A percentile compares a stretch with the other conserved stretches of the same genome.
phyloP scores from a whole-genome alignment of 345 rosid species.

The Barbarea vulgaris region DNA sequence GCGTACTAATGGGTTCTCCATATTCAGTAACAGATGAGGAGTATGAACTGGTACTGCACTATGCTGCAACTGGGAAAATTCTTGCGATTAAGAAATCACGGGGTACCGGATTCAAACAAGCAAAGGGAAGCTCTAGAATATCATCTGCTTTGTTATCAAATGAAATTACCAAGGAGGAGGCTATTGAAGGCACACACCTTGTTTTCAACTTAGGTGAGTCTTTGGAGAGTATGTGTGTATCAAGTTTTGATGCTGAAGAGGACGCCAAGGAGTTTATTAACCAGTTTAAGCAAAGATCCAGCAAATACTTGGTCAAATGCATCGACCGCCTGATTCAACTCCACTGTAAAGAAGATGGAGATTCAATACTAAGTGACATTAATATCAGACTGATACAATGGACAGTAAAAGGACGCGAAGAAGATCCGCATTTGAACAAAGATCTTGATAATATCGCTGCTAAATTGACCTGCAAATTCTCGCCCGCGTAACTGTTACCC shows the following conservation, averaged over 20 bases:
- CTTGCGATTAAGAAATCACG: slow-evolving; percentile 27
- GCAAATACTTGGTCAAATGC: slow-evolving; percentile 64
- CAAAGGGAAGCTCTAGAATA: slow-evolving; percentile 21
- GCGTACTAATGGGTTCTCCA: slow-evolving; percentile 56
- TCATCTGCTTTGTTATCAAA: slow-evolving; percentile 18
- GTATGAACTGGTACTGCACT: slow-evolving; percentile 65
- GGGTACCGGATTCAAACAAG: slow-evolving; percentile 36
- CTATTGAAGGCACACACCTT: slow-evolving; percentile 55
- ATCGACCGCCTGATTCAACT: slow-evolving; percentile 51
- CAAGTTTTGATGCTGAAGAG: slow-evolving; percentile 56
- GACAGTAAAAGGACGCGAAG: slow-evolving; percentile 59
- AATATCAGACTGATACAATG: slow-evolving; percentile 54
- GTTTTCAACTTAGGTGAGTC: slow-evolving; percentile 63
- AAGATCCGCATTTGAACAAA: slow-evolving; percentile 36
- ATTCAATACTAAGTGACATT: slow-evolving; percentile 52
- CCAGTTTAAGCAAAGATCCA: slow-evolving; percentile 56
- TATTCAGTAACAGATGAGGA: slow-evolving; percentile 48
- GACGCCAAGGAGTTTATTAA: slow-evolving; percentile 45
- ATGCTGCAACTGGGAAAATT: slow-evolving; percentile 62
- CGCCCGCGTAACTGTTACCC: background rate
- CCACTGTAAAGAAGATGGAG: slow-evolving; percentile 42
- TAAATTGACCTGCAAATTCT: slow-evolving; percentile 41
- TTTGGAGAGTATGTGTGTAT: slow-evolving; percentile 56
- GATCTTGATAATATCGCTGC: slow-evolving; percentile 50
- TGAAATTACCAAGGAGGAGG: slow-evolving; percentile 50